Evolutionary conservation across 345 rosid species (phyloP).

Genomic region (Corchorus olitorius): DNA sequence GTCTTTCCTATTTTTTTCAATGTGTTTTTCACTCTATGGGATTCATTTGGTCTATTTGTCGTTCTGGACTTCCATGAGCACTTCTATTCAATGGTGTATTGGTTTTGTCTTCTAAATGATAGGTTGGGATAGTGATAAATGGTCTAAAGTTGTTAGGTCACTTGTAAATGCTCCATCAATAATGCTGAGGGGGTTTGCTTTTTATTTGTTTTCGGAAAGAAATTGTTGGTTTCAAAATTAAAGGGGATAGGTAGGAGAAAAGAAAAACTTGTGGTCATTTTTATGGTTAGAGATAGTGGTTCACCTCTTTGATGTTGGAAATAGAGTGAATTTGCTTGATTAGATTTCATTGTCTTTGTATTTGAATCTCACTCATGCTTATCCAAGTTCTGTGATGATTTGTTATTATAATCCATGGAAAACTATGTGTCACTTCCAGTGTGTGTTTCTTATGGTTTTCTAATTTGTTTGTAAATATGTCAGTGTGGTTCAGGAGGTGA

Average conservation of each 20-base stretch:
- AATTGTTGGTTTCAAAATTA: background rate
- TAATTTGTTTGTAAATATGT: conserved; percentile 33
- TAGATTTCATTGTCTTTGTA: background rate
- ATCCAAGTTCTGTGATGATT: background rate
- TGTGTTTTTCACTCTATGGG: background rate
- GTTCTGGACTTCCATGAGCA: conserved; percentile 1
- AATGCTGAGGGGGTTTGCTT: background rate
- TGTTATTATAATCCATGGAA: background rate
- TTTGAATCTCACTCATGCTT: background rate
- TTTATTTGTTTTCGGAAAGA: background rate
- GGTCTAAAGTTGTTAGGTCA: background rate
- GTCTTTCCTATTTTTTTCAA: background rate
- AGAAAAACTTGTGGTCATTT: background rate
- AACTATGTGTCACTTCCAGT: background rate
- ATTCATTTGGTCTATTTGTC: background rate
- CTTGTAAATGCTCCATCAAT: background rate
- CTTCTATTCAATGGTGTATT: background rate
- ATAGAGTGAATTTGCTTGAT: background rate
- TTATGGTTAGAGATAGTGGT: background rate
- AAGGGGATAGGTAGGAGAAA: background rate
- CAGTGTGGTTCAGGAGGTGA: conserved; percentile 94
- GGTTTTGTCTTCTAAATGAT: background rate
- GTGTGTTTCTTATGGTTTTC: conserved; percentile 11
- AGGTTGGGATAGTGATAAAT: background rate
- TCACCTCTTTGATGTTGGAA: background rate